These are phyloP conservation scores for Pichia sp. DNA, from an alignment of 1,139 yeast genomes.

Conservation along the genomic window DNA sequence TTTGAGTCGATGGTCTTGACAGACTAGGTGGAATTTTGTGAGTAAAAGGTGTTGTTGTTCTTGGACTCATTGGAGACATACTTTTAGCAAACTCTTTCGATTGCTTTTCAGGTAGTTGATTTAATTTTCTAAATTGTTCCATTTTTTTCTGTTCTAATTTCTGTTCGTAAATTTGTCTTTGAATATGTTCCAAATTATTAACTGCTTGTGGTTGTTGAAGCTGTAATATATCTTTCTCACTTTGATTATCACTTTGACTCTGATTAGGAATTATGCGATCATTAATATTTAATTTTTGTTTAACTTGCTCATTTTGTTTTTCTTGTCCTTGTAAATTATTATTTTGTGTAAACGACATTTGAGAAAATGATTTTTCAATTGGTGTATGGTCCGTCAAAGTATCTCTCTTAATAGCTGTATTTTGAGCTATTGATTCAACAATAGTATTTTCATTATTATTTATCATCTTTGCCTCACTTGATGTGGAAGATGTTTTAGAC, in stretches of 20 bases:
- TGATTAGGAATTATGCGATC: too few relatives aligned
- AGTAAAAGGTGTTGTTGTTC: conserved; percentile 3
- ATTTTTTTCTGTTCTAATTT: conserved; percentile 11
- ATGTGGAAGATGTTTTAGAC: conserved; percentile 5
- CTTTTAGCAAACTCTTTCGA: conserved; percentile 7
- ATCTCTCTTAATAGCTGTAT: not conserved
- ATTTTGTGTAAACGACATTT: not conserved
- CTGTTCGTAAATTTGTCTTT: conserved; percentile 9
- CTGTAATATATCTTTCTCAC: too few relatives aligned
- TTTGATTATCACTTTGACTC: too few relatives aligned
- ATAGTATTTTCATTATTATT: not conserved
- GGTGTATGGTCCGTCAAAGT: not conserved
- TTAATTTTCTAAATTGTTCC: conserved; percentile 10
- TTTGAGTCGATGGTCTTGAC: not conserved
- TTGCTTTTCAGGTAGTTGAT: not conserved
- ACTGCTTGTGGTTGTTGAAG: too few relatives aligned
- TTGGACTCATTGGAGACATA: conserved; percentile 16
- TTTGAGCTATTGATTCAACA: too few relatives aligned
- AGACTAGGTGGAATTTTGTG: not conserved
- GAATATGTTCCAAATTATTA: not conserved
- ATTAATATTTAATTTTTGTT: too few relatives aligned
- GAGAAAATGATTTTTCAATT: not conserved
- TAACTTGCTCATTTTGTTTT: not conserved
- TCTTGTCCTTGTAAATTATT: not conserved
- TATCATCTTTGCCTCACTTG: not conserved